Conservation (phyloP, 768 basidiomycete species). For the Hortiboletus flavorubellus region DNA sequence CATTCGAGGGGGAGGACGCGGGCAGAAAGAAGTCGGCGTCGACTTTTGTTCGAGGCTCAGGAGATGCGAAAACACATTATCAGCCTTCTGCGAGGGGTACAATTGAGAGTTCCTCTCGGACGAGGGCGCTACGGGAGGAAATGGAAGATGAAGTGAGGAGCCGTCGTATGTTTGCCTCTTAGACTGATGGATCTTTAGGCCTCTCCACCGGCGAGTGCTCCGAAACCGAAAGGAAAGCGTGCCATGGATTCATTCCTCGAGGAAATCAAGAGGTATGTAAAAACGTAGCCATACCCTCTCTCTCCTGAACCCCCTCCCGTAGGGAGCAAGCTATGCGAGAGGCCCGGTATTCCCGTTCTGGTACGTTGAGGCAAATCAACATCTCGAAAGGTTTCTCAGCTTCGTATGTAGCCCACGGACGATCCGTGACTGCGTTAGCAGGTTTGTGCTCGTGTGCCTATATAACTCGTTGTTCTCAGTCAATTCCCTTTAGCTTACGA, state of each 20-base stretch:
- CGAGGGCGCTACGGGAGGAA: conserved; percentile 32
- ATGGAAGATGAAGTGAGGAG: conserved; percentile 33
- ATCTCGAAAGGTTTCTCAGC: background rate
- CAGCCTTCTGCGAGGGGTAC: conserved; percentile 38
- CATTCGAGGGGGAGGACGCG: conserved; percentile 72
- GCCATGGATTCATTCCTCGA: conserved; percentile 96
- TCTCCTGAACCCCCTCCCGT: conserved; percentile 6
- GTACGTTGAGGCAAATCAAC: conserved; percentile 34
- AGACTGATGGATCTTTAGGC: conserved; percentile 35
- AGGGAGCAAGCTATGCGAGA: conserved; percentile 95
- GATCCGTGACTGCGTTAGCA: conserved; percentile 89
- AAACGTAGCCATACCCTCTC: background rate
- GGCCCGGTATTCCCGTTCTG: conserved; percentile 70
- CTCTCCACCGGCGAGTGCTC: conserved; percentile 51
- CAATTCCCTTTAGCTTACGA: conserved; percentile 63
- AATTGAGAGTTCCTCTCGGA: conserved; percentile 29
- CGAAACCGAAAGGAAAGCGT: conserved; percentile 88
- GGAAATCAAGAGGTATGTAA: conserved; percentile 83
- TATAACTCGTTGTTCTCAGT: background rate
- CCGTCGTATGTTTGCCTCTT: conserved; percentile 1
- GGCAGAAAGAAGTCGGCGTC: conserved; percentile 46
- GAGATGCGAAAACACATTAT: conserved; percentile 36
- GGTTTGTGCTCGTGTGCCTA: conserved; percentile 42
- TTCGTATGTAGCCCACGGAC: conserved; percentile 46
- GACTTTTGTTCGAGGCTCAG: conserved; percentile 63